A percentile compares a stretch with the other conserved stretches of the same genome.
Evolutionary conservation across 2,329 filamentous ascomycete species (phyloP).

Genomic region (Hyphodiscus sp.): DNA sequence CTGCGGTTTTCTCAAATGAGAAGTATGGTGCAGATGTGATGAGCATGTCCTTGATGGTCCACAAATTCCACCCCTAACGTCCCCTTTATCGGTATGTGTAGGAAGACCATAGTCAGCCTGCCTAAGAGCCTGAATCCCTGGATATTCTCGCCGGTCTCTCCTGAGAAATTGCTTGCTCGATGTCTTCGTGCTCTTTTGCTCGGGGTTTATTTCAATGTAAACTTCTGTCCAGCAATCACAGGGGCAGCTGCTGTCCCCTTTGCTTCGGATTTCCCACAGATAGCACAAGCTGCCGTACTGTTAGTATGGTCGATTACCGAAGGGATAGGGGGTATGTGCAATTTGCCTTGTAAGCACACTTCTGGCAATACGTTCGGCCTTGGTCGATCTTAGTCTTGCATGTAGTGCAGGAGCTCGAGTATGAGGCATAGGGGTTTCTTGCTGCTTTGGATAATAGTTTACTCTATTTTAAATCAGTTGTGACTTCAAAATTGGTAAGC

Average conservation of each 20-base stretch:
- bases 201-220: slow-evolving; percentile 46
- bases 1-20: neutral
- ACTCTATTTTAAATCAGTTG: slow-evolving; percentile 36
- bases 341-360: slow-evolving; percentile 56
- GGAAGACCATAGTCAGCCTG: no score
- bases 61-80: no score
- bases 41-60: no score
- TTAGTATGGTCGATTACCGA: neutral
- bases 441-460: slow-evolving; percentile 59
- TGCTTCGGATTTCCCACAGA: slow-evolving; percentile 56
- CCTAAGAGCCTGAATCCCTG: neutral
- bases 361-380: slow-evolving; percentile 53
- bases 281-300: slow-evolving; percentile 45
- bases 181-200: neutral
- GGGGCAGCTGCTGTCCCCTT: slow-evolving; percentile 44
- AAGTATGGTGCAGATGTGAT: neutral
- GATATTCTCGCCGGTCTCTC: neutral
- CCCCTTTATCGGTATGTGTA: no score
- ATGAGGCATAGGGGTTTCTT: slow-evolving; percentile 60
- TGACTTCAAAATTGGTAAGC: neutral
- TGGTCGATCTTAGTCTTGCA: slow-evolving; percentile 60
- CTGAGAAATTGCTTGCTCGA: neutral
- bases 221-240: slow-evolving; percentile 53
- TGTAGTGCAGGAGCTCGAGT: slow-evolving; percentile 52
- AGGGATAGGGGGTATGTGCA: slow-evolving; percentile 34